Base-by-base conservation (phyloP, 2,329 filamentous ascomycete species). In the Calonectria pseudoreteaudii region DNA sequence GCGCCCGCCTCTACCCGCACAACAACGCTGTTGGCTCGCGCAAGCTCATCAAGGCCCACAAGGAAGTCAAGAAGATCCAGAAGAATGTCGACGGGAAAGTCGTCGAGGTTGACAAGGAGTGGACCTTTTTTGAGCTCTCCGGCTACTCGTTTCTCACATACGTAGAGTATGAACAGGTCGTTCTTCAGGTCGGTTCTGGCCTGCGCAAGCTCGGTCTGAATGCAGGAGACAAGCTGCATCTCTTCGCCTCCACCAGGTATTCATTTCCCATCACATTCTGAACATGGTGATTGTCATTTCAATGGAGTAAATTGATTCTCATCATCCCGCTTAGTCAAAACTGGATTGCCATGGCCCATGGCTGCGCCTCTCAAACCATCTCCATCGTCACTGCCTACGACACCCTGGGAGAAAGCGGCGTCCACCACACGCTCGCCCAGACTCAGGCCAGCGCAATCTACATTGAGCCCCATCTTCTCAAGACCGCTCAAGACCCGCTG, bases 381-480 rank as follows among this genome's bases (percentile, higher is more conserved):
- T 92, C 94, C 68, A 95, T 98, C 76, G 95, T 98, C 66, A 98
- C 96, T 53, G 95, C 96, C 58, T 98, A 98, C 85, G 96, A 98
- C 84, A 97, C 95, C 30, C 93, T 98, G 44, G 96, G 96, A 66
- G 91, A 94, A 80, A 91, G 92, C 74, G 96, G 95, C 53, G 89
- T 98, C 74, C 92, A 93, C 85, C 95, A 98, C 87, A 97, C 95
- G 2, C 90, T 98, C 74, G 88, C 92, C n/a, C 94, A 98, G 85
- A 97, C 95, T 58, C 88, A 92, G 74, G 93, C 95, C 60, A 92
- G 92, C 79, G 92, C 93, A 83, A 95, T 98, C 86, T 98, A 96
- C 85, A 90, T 95, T 74, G 96, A 98, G 81, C 94, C 95, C 5
- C 91, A 94, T 80, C 91, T 98, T 31, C 86, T 94, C 68, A 89